A percentile compares a stretch with the other conserved stretches of the same genome.
These are phyloP conservation scores for Bolboschoenus planiculmis DNA, from an alignment of 176 grass and related monocot species.

Conservation along the genomic window DNA sequence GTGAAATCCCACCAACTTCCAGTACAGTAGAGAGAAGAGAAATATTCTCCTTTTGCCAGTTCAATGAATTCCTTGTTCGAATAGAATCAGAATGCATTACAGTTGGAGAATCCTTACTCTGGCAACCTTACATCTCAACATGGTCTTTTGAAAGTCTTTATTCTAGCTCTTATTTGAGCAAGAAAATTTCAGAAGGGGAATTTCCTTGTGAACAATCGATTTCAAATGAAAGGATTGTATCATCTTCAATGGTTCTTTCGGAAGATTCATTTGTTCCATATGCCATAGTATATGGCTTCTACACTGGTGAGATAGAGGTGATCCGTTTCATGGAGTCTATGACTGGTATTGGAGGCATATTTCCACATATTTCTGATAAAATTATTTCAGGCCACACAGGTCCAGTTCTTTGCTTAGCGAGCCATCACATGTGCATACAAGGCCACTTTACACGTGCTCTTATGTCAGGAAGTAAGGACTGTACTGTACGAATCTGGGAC, in stretches of 20 bases:
- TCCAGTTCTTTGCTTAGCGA: constrained; percentile 85
- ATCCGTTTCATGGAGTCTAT: constrained; percentile 58
- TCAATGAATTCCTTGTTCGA: constrained; percentile 36
- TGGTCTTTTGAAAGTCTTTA: constrained; percentile 56
- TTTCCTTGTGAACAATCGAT: constrained; percentile 48
- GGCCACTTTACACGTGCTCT: constrained; percentile 46
- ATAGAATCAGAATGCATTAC: constrained; percentile 38
- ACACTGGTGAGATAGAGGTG: constrained; percentile 92
- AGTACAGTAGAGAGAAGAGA: constrained; percentile 24
- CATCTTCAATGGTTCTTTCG: constrained; percentile 85
- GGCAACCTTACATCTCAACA: constrained; percentile 60
- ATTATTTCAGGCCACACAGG: constrained; percentile 73
- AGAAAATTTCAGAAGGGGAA: constrained; percentile 59
- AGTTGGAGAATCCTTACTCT: constrained; percentile 52
- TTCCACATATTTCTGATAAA: constrained; percentile 68
- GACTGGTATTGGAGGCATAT: constrained; percentile 50
- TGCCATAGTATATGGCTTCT: constrained; percentile 91
- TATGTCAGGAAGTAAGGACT: constrained; percentile 75
- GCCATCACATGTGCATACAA: constrained; percentile 52
- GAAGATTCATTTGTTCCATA: constrained; percentile 72
- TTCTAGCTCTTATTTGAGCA: constrained; percentile 34
- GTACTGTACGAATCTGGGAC: constrained; percentile 73
- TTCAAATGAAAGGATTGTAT: constrained; percentile 46
- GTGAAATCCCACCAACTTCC: constrained; percentile 44
- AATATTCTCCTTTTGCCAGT: constrained; percentile 50